These are phyloP conservation scores for Clitoria ternatea DNA, from an alignment of 306 rosid species.

Conservation along the genomic window DNA sequence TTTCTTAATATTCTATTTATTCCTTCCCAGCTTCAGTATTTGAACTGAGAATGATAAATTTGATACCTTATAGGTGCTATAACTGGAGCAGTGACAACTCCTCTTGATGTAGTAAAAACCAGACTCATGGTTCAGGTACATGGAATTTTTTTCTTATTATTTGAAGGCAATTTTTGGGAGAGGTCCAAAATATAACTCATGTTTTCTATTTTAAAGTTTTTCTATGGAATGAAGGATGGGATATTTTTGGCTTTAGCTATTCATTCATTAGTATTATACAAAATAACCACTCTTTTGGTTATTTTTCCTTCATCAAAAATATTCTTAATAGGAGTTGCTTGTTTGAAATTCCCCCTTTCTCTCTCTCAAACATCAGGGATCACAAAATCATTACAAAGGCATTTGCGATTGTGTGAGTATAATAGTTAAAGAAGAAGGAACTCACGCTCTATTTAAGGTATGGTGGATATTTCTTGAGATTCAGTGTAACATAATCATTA, in stretches of 20 bases:
- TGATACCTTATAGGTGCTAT: conserved; percentile 54
- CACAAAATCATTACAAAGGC: conserved; percentile 60
- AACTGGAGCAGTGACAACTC: conserved; percentile 90
- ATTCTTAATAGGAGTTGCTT: not conserved
- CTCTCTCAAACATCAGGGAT: conserved; percentile 42
- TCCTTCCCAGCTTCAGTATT: not conserved
- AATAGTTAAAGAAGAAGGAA: conserved; percentile 73
- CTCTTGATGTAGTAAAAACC: conserved; percentile 90
- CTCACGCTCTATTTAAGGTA: conserved; percentile 68
- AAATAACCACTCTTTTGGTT: not conserved
- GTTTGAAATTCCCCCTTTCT: not conserved
- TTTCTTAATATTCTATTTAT: not conserved
- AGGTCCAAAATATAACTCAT: not conserved
- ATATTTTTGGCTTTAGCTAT: no score
- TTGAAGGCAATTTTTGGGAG: not conserved
- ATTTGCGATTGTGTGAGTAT: conserved; percentile 65
- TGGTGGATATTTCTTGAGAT: conserved; percentile 5
- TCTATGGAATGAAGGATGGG: not conserved
- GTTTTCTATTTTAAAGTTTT: not conserved
- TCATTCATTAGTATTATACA: not conserved
- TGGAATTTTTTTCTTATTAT: not conserved
- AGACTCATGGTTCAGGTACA: conserved; percentile 59
- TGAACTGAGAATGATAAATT: conserved; percentile 17
- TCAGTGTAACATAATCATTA: not conserved
- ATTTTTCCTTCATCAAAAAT: not conserved